Evolutionary conservation across 106 monocot species (phyloP).

Genomic region (Dendrobium officinale): DNA sequence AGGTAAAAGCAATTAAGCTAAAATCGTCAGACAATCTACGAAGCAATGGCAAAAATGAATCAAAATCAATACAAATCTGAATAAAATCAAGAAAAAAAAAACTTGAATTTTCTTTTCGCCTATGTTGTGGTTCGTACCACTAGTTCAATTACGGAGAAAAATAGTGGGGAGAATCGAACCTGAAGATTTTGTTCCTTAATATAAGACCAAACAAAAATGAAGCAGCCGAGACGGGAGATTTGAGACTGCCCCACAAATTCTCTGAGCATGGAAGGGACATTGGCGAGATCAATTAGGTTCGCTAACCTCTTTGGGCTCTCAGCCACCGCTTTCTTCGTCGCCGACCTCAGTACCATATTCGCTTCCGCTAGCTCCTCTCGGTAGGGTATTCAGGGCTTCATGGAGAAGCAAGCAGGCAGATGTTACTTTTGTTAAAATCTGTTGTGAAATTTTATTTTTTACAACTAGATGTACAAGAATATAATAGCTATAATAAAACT

Average conservation of each 20-base stretch:
- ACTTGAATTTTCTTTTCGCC: background rate
- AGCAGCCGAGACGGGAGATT: slow-evolving; percentile 73
- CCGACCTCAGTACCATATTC: slow-evolving; percentile 19
- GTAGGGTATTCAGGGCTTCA: too few species aligned
- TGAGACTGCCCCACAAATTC: slow-evolving; percentile 88
- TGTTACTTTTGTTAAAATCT: too few species aligned
- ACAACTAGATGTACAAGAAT: too few species aligned
- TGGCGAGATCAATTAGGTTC: slow-evolving; percentile 63
- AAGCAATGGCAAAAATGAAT: background rate
- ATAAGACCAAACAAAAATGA: slow-evolving; percentile 78
- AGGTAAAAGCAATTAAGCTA: background rate
- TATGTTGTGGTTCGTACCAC: background rate
- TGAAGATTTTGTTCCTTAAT: slow-evolving; percentile 78
- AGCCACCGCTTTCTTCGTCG: slow-evolving; percentile 22
- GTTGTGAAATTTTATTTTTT: too few species aligned
- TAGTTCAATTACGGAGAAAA: background rate
- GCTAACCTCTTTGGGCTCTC: slow-evolving; percentile 73
- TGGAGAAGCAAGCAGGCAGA: too few species aligned
- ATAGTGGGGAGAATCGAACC: slow-evolving; percentile 16
- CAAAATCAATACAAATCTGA: background rate
- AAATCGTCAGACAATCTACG: background rate
- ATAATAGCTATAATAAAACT: too few species aligned
- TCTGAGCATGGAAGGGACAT: slow-evolving; percentile 59
- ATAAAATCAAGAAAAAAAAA: background rate
- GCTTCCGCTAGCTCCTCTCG: background rate